Percentiles rank a stretch among this genome's conserved stretches.
These are phyloP conservation scores for Leccinum solheimii DNA, from an alignment of 1,284 basidiomycete species.

Conservation along the genomic window DNA sequence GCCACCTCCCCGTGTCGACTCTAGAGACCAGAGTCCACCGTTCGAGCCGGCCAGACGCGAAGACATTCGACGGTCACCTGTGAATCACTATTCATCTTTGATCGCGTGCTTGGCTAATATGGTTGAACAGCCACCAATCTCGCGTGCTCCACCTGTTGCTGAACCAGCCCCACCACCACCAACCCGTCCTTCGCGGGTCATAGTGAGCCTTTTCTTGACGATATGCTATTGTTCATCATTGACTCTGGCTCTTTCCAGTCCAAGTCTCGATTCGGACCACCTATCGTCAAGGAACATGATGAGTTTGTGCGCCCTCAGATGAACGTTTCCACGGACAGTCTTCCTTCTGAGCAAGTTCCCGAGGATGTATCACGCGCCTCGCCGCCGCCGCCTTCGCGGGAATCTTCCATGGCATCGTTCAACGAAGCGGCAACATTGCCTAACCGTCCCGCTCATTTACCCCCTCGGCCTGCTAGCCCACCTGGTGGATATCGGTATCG, in stretches of 20 bases:
- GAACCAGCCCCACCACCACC: slow-evolving; percentile 12
- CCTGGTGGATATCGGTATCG: slow-evolving; percentile 13
- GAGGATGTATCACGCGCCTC: slow-evolving; percentile 28
- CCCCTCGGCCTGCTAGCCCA: slow-evolving; percentile 26
- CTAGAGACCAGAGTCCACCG: slow-evolving; percentile 4
- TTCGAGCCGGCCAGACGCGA: slow-evolving; percentile 13
- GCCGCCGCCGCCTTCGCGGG: slow-evolving; percentile 33
- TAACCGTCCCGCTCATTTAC: slow-evolving; percentile 22
- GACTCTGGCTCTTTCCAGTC: slow-evolving; percentile 5
- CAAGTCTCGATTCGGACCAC: slow-evolving; percentile 37
- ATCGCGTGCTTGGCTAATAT: slow-evolving; percentile 10
- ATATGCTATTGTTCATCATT: not conserved
- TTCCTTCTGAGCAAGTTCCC: slow-evolving; percentile 9
- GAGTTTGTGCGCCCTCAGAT: slow-evolving; percentile 10
- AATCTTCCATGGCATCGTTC: slow-evolving; percentile 29
- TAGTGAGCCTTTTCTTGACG: slow-evolving; percentile 15
- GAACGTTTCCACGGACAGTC: slow-evolving; percentile 22
- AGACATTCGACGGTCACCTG: slow-evolving; percentile 18
- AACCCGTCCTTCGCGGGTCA: slow-evolving; percentile 23
- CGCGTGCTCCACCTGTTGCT: slow-evolving; percentile 5
- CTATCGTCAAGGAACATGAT: slow-evolving; percentile 24
- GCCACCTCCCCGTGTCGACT: slow-evolving; percentile 14
- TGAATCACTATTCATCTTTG: slow-evolving; percentile 2
- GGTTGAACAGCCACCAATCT: slow-evolving; percentile 11
- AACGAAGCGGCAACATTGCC: slow-evolving; percentile 14